Evolutionary conservation across 2,329 filamentous ascomycete species (phyloP).

Genomic region (Microdochium trichocladiopsis): DNA sequence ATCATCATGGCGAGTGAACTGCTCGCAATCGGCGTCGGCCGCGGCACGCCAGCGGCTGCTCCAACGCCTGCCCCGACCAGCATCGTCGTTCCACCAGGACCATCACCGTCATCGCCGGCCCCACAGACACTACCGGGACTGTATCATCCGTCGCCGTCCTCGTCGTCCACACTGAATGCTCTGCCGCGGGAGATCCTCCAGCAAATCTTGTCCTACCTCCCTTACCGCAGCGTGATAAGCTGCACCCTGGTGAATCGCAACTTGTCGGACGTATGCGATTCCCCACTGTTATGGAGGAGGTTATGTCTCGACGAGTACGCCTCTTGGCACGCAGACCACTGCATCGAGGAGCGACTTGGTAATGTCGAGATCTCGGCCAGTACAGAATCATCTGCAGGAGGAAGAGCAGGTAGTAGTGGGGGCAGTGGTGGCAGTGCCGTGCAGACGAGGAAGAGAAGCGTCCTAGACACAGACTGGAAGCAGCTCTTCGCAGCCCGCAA

Average conservation of each 20-base stretch:
- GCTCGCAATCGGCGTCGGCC: too few relatives aligned
- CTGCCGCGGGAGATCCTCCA: background rate
- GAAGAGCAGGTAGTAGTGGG: too few relatives aligned
- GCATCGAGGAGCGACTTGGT: background rate
- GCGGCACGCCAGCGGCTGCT: too few relatives aligned
- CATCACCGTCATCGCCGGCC: too few relatives aligned
- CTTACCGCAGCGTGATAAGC: background rate
- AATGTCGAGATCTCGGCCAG: background rate
- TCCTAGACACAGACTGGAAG: background rate
- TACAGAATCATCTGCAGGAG: too few relatives aligned
- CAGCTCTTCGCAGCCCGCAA: background rate
- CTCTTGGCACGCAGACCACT: background rate
- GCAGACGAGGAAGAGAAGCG: background rate
- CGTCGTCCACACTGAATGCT: background rate
- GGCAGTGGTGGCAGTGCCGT: background rate
- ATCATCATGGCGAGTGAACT: too few relatives aligned
- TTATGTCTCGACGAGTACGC: background rate
- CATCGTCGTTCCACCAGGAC: too few relatives aligned
- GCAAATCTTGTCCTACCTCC: background rate
- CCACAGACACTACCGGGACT: background rate
- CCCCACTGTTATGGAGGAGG: background rate
- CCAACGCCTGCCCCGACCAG: too few relatives aligned
- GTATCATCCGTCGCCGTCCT: background rate
- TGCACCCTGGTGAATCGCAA: background rate
- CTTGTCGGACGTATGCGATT: background rate